Evolutionary conservation across 2,329 filamentous ascomycete species (phyloP).

Genomic region (Lizonia empirigonia): DNA sequence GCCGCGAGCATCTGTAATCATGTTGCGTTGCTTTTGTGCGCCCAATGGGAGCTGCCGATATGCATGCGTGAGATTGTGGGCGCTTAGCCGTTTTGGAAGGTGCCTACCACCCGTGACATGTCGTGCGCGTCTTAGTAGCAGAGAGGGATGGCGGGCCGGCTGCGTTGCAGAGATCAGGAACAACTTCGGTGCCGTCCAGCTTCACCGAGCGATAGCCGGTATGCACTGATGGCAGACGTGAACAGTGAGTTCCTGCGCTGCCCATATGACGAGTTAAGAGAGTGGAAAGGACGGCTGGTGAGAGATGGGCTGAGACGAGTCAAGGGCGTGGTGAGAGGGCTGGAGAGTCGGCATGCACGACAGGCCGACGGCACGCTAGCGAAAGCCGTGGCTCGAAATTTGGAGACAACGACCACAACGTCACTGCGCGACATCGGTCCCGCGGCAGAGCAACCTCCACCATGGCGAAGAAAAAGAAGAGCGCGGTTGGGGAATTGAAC

Average conservation of each 20-base stretch:
- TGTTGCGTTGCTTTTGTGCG: not conserved
- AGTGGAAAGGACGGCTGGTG: no score
- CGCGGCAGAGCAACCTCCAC: not conserved
- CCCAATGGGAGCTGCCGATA: not conserved
- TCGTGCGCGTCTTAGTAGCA: not conserved
- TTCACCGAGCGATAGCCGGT: conserved; percentile 1
- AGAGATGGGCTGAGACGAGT: not conserved
- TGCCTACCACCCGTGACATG: conserved; percentile 2
- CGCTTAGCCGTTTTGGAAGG: conserved; percentile 13
- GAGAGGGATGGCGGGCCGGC: not conserved
- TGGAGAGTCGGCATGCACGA: not conserved
- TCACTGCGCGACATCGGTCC: conserved; percentile 4
- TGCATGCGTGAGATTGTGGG: conserved; percentile 4
- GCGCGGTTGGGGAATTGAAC: conserved; percentile 12
- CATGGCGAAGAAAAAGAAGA: conserved; percentile 47
- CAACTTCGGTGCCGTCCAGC: conserved; percentile 9
- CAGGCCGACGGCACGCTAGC: conserved; percentile 12
- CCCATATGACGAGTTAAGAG: not conserved
- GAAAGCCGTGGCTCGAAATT: conserved; percentile 5
- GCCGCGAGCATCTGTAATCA: not conserved
- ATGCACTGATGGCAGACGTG: not conserved
- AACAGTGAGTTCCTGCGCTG: not conserved
- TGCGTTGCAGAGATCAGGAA: not conserved
- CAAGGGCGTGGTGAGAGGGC: not conserved
- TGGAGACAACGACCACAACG: not conserved